Base-by-base conservation (phyloP, 176 grass and related monocot genomes). In the Zoysia japonica region DNA sequence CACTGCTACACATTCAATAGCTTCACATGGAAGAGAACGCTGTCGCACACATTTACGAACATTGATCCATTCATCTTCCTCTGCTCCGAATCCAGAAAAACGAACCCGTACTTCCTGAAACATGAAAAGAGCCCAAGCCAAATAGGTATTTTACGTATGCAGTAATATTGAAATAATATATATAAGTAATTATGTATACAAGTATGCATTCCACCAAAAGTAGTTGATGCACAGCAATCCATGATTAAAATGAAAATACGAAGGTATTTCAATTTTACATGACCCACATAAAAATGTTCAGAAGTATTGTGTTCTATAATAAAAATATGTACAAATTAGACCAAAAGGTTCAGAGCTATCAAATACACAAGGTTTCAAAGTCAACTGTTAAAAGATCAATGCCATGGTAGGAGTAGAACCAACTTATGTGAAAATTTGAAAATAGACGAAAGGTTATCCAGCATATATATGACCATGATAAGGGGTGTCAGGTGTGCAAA, bases 1-100 rank as follows among this genome's bases (percentile, higher is more conserved):
- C 50, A 94, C 92, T 5, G 89, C 92, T 80, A 89, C 81, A 70
- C 92, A 94, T 89, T 94, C 92, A 51, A 84, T 83, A 19, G 89
- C 75, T 81, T 91, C 92, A 41, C 92, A 94, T 60, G 92, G 92
- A 85, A 94, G 92, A 70, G 92, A 94, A 42, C 89, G 85, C 47
- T 89, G 89, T 15, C 89, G 82, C 65, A 94, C 92, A 91, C 86
- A 91, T 85, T 86, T 89, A 59, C 89, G 86, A 72, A 94, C 92
- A 73, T 91, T 91, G 71, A 94, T 86, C 92, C 92, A 94, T 84
- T 94, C 92, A 85, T 94, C 92, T 44, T 94, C 92, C 76, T 94
- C 92, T 2, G 87, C 81, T 54, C 92, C 89, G 80, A 94, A 94
- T 78, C 92, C 92, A 69, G 88, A 69, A 81, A 94, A 94, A 48